Base-by-base conservation (phyloP, 2,329 filamentous ascomycete species). In the Colletotrichum cuscutae region DNA sequence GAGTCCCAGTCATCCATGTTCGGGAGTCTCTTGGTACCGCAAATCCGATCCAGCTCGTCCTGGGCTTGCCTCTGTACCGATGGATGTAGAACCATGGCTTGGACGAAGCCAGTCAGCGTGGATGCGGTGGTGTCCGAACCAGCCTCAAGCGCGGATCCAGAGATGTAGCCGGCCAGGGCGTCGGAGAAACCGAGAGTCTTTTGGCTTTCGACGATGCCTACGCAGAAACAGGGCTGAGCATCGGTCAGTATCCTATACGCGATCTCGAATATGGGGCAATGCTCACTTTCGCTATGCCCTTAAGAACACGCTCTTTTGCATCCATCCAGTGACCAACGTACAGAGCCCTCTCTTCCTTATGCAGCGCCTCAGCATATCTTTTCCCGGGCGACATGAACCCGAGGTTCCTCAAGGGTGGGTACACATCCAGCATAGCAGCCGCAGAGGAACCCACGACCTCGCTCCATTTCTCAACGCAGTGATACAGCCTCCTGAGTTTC, bases 391-490 rank as follows among this genome's bases (percentile, higher is more conserved):
- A 53, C 24, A 77, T 12, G 1, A 53, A 60, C 22, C 75, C 74
- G 1, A 76, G 61, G 2, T 42, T 53, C 12, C 75, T 32, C 1
- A 89, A 76, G 6, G 83, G 62, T 0, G 87, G 87, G 67, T 84
- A 88, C 60, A 84, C 82, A 74, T 89, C 86, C 4, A 88, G 76
- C 1, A 88, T 76, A 0, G 82, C 82, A 0, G 86, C 85, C 0
- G 81, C 78, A 22, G 5, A 83, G 79, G 15, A 82, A 82, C 72
- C 78, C 13, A 81, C 80, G 52, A 87, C 86, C 58, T 84, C 80
- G 8, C 80, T 79, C 56, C 63, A 71, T 22, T 19, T 61, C 46
- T 71, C 64, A 69, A 85, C 83, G 53, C 82, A 83, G 24, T 83
- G 78, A 46, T 86, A 86, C 3, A 88, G 78, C 70, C 86, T 82